A percentile compares a stretch with the other conserved stretches of the same genome.
phyloP scores from a whole-genome alignment of 768 basidiomycete genomes.

The Tephrocybe sp. region DNA sequence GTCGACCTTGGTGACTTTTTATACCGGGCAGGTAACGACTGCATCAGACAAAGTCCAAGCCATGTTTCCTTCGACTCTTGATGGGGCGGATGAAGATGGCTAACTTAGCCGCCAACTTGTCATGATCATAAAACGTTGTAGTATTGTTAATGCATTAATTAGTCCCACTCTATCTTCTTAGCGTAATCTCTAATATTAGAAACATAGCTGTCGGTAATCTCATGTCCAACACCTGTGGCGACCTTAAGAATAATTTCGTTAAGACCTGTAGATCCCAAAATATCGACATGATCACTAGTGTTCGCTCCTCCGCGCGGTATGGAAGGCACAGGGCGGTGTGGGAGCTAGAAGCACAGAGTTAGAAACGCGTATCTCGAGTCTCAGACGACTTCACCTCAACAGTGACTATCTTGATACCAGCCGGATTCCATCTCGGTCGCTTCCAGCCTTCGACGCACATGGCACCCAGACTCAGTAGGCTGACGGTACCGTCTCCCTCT shows the following conservation, averaged over 20 bases:
- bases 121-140: not conserved
- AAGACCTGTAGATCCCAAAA: constrained; percentile 73
- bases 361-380: not conserved
- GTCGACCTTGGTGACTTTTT: constrained; percentile 22
- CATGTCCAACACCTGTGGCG: constrained; percentile 78
- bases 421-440: constrained; percentile 86
- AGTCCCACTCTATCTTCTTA: constrained; percentile 77
- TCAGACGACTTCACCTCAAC: constrained; percentile 62
- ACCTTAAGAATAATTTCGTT: constrained; percentile 93
- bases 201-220: constrained; percentile 68
- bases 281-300: constrained; percentile 90
- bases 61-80: constrained; percentile 12
- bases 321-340: constrained; percentile 70
- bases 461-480: constrained; percentile 81
- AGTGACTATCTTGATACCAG: constrained; percentile 81
- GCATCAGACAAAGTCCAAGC: constrained; percentile 19
- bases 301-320: constrained; percentile 90
- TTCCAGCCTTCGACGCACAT: constrained; percentile 99
- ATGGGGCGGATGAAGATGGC: not conserved
- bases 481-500: constrained; percentile 95
- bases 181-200: constrained; percentile 81
- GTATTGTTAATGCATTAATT: constrained; percentile 12
- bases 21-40: constrained; percentile 20
- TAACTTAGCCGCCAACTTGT: not conserved
- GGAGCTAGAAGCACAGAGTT: constrained; percentile 47